A percentile compares a stretch with the other conserved stretches of the same genome.
Conservation (phyloP, 2,329 filamentous ascomycete genomes). For the Epicoccum sorghinum region DNA sequence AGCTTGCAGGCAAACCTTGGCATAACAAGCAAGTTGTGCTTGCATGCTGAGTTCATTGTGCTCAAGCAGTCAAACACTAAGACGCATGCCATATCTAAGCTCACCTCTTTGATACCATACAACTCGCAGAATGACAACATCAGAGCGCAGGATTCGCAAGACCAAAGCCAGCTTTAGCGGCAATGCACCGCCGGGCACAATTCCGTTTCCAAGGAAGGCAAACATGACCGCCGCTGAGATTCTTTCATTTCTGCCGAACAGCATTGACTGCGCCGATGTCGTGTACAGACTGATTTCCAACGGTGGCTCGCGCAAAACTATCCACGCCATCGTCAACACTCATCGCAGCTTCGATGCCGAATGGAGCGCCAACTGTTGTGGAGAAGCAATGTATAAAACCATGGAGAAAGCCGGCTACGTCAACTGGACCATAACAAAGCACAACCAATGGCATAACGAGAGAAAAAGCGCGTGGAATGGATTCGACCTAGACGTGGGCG, state of each 20-base stretch:
- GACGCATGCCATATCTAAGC: too few species aligned
- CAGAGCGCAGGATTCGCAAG: neutral
- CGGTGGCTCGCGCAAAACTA: conserved; percentile 9
- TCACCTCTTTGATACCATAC: neutral
- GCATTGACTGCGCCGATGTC: conserved; percentile 26
- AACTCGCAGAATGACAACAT: neutral
- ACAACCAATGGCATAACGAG: conserved; percentile 14
- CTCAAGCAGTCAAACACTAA: neutral
- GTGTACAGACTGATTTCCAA: conserved; percentile 34
- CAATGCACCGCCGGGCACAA: conserved; percentile 12
- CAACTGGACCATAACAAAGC: conserved; percentile 24
- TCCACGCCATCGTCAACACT: conserved; percentile 26
- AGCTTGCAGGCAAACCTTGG: neutral
- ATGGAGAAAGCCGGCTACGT: conserved; percentile 27
- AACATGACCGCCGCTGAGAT: conserved; percentile 33
- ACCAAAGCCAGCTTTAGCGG: conserved; percentile 10
- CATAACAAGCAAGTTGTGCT: neutral
- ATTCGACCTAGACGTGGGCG: conserved; percentile 1
- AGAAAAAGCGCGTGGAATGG: conserved; percentile 18
- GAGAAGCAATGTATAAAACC: conserved; percentile 21
- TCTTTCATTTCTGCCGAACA: conserved; percentile 30
- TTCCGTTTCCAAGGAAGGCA: conserved; percentile 21
- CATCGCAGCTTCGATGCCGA: conserved; percentile 17
- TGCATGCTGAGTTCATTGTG: neutral
- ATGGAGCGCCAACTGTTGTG: conserved; percentile 19